Percentiles rank a stretch among this genome's conserved stretches.
Evolutionary conservation across 768 basidiomycete genomes (phyloP).

Genomic region (Amyloporia xantha): DNA sequence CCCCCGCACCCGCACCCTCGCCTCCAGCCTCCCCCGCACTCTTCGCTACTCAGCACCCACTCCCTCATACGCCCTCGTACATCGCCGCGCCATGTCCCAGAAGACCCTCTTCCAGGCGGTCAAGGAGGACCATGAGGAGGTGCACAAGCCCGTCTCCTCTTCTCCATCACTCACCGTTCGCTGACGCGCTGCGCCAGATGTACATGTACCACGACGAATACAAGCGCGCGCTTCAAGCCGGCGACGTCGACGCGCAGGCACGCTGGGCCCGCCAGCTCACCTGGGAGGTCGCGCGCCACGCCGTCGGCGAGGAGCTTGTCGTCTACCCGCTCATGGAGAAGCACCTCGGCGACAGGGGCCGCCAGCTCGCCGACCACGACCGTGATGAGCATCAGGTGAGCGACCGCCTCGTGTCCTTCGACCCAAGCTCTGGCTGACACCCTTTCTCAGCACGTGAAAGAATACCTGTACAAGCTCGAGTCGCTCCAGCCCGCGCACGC

Average conservation of each 20-base stretch:
- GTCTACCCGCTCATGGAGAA: slow-evolving; percentile 59
- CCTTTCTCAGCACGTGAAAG: slow-evolving; percentile 27
- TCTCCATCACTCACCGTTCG: neutral
- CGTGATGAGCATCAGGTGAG: slow-evolving; percentile 49
- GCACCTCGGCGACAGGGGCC: slow-evolving; percentile 45
- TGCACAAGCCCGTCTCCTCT: slow-evolving; percentile 9
- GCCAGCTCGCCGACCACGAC: slow-evolving; percentile 46
- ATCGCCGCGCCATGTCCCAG: slow-evolving; percentile 17
- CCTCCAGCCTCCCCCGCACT: neutral
- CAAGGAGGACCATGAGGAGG: slow-evolving; percentile 46
- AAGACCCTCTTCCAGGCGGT: slow-evolving; percentile 35
- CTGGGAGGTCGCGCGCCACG: slow-evolving; percentile 58
- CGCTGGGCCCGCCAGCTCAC: slow-evolving; percentile 50
- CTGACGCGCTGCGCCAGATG: slow-evolving; percentile 33
- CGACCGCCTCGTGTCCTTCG: neutral
- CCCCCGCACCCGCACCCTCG: neutral
- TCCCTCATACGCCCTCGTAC: neutral
- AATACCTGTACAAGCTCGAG: slow-evolving; percentile 42
- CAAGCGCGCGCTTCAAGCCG: slow-evolving; percentile 25
- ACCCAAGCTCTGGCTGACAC: neutral
- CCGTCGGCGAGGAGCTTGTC: slow-evolving; percentile 56
- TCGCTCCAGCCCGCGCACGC: slow-evolving; percentile 33
- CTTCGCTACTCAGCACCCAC: too few species aligned
- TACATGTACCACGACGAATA: slow-evolving; percentile 51
- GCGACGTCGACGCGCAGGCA: slow-evolving; percentile 39